Evolutionary conservation across 208 protist genomes (phyloP).

Genomic region (Trypanosoma mega): DNA sequence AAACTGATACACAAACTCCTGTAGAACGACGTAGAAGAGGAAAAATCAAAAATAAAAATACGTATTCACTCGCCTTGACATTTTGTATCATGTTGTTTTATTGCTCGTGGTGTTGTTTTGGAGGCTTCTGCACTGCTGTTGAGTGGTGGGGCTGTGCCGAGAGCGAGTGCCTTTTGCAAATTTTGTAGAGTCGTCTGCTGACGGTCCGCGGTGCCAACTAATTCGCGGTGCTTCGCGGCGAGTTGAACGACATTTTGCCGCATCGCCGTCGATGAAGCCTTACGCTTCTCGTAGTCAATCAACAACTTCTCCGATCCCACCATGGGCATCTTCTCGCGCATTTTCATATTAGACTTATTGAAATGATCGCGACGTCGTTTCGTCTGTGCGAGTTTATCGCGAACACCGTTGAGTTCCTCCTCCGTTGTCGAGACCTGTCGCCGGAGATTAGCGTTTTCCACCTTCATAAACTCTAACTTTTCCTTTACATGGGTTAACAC

Average conservation of each 20-base stretch:
- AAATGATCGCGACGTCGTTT: slow-evolving; percentile 92
- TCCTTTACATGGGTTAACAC: slow-evolving; percentile 98
- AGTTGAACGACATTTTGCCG: slow-evolving; percentile 76
- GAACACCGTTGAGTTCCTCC: slow-evolving; percentile 71
- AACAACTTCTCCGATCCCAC: slow-evolving; percentile 94
- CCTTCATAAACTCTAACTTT: slow-evolving; percentile 96
- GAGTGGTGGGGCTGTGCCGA: slow-evolving; percentile 4
- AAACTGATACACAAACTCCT: too few relatives aligned
- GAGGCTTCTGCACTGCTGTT: too few relatives aligned
- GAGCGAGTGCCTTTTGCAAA: slow-evolving; percentile 56
- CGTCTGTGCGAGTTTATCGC: slow-evolving; percentile 89
- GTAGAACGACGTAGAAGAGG: too few relatives aligned
- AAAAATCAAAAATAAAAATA: too few relatives aligned
- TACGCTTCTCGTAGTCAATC: slow-evolving; percentile 93
- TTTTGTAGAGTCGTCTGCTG: slow-evolving; percentile 57
- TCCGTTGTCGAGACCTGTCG: slow-evolving; percentile 90
- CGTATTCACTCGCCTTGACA: too few relatives aligned
- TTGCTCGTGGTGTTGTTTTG: too few relatives aligned
- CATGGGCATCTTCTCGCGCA: slow-evolving; percentile 93
- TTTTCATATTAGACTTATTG: slow-evolving; percentile 78
- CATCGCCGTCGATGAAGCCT: slow-evolving; percentile 68
- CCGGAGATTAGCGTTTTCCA: slow-evolving; percentile 88
- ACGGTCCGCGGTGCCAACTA: slow-evolving; percentile 48
- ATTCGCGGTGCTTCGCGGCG: slow-evolving; percentile 72
- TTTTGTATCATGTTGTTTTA: too few relatives aligned